Base-by-base conservation (phyloP, 2,329 filamentous ascomycete genomes). In the Clonostachys rhizophaga region DNA sequence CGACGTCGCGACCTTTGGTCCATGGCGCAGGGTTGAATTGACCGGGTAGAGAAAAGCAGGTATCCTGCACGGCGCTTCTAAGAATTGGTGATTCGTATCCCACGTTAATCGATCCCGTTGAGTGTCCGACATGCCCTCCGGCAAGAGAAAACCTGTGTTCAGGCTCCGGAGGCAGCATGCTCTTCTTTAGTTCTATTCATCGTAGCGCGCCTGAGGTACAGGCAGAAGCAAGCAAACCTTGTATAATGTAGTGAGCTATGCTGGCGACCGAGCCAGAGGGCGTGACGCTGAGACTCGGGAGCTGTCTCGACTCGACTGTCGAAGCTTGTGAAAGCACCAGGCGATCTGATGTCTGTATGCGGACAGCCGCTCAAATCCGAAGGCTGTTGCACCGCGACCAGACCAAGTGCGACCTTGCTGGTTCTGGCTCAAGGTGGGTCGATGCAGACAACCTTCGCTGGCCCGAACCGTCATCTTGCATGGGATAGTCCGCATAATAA, bases 81-180 rank as follows among this genome's bases (percentile, higher is more conserved):
- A 82, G 78, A 82, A 83, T 81, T 81, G 77, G 72, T 67, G 74
- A 78, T 69, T 78, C 74, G 73, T 69, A 64, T 59, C 56, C 49
- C 16, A 67, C 66, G 69, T 79, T 76, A 70, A 71, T 71, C 77
- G 75, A 74, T 82, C 77, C 79, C 79, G 79, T 83, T 81, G 76
- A 79, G 78, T 73, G 72, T 66, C 74, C 78, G 74, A 81, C 76
- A 80, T 77, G 40, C 55, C 51, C 17, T n/a, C 17, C 17, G 24
- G 11, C 13, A 11, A 17, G 24, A 13, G 12, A 7, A n/a, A 13
- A 7, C 5, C 10, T 42, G 18, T 42, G 9, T 13, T 17, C 10
- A 42, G 40, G 12, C 18, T n/a, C 16, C 16, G 24, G 37, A n/a
- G 17, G 37, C 12, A 40, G 37, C 17, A 58, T 48, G 24, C 24